Base-by-base conservation (phyloP, 1,139 yeast genomes). In the Geotrichum siamense region DNA sequence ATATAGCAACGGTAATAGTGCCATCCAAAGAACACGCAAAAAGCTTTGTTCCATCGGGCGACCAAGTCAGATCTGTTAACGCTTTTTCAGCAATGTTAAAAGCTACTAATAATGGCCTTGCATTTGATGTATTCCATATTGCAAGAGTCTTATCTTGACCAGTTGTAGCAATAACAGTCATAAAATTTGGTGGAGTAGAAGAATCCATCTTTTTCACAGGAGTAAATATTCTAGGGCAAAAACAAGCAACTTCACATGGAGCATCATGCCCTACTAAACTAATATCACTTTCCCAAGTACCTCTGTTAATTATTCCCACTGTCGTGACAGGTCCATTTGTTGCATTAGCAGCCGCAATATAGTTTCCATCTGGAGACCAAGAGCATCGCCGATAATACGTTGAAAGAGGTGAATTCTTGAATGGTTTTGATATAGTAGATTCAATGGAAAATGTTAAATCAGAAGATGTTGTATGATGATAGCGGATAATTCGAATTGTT, bases 291-390 rank as follows among this genome's bases (percentile, higher is more conserved):
- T 82, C 89, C 99, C 99, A 93, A 41, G 75, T 81, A 20, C 97
- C 98, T 64, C 98, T 73, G 53, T 83, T 82, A 22, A 91, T 79
- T 26, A 93, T 76, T 0, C 87, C 91, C 5, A 87, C 91, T 0
- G 96, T 80, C 1, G 95, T 78, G 0, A 91, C 93, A 0, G 96
- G 96, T 0, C 97, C 97, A 62, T 93, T 93, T 8, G 94, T 86
- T 1, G 98, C 96, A 62, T 93, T 93, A 0, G 98, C 95, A 0
- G 85, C 95, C 0, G 96, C 97, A 41, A 93, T 83, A 56, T 83
- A 91, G 60, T 85, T 93, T 1, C 98, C 98, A 63, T 91, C 97
- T 0, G 98, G 98, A 0, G 96, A 85, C 99, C 99, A 91, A 22
- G 95, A 83, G 64, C 87, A 76, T 53, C 98, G 70, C 53, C 98